These are phyloP conservation scores for Ceratocystiopsis sp. DNA, from an alignment of 2,329 filamentous ascomycete genomes.

Conservation along the genomic window DNA sequence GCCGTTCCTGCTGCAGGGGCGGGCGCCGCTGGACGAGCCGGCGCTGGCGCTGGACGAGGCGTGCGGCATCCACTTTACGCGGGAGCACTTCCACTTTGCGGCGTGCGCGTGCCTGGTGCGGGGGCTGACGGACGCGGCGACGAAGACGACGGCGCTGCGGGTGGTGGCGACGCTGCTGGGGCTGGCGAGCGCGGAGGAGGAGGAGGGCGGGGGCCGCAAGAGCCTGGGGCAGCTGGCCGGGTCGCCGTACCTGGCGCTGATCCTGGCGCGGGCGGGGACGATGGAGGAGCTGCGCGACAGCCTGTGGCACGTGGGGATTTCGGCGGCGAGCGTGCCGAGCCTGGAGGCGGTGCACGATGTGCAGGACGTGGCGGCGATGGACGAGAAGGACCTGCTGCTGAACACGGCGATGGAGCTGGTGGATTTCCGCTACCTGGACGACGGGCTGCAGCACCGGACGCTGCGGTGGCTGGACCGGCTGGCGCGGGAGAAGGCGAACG, in stretches of 20 bases:
- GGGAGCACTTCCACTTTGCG: conserved; percentile 50
- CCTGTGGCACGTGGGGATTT: conserved; percentile 42
- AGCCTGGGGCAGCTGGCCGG: conserved; percentile 15
- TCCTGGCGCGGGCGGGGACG: conserved; percentile 37
- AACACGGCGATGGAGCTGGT: conserved; percentile 47
- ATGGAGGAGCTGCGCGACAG: conserved; percentile 45
- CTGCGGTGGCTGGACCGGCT: conserved; percentile 43
- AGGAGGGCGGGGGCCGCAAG: conserved; percentile 7
- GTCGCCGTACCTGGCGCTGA: conserved; percentile 43
- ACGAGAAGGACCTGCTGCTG: conserved; percentile 44
- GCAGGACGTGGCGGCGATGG: conserved; percentile 28
- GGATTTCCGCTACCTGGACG: conserved; percentile 49
- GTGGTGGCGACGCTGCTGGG: conserved; percentile 46
- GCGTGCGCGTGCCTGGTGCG: conserved; percentile 47
- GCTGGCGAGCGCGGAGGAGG: conserved; percentile 19
- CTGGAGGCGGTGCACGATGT: conserved; percentile 23
- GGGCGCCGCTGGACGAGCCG: conserved; percentile 42
- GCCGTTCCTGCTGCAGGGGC: conserved; percentile 41
- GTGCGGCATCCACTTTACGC: conserved; percentile 47
- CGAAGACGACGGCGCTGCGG: conserved; percentile 38
- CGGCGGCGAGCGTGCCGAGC: conserved; percentile 24
- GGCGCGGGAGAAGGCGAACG: conserved; percentile 33
- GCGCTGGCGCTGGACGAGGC: conserved; percentile 44
- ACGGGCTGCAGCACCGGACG: conserved; percentile 40
- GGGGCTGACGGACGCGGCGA: conserved; percentile 45